These are phyloP conservation scores for Astragalus glycyphyllos DNA, from an alignment of 306 rosid species.

Conservation along the genomic window DNA sequence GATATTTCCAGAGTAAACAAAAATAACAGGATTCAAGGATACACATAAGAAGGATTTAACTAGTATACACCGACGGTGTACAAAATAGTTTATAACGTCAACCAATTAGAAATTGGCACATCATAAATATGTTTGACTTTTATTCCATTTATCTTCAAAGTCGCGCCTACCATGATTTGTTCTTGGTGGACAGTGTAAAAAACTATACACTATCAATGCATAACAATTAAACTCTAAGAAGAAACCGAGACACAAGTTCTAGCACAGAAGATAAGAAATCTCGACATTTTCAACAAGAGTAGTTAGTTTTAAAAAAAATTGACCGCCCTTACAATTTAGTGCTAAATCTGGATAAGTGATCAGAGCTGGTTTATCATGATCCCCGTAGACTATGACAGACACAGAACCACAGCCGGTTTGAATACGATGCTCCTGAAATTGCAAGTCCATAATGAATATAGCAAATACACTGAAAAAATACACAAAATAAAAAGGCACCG, in stretches of 20 bases:
- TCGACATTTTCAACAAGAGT: slow-evolving; percentile 2
- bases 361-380: slow-evolving; percentile 87
- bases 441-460: slow-evolving; percentile 34
- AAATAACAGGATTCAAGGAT: not conserved
- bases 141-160: too few species aligned
- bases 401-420: slow-evolving; percentile 86
- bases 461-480: slow-evolving; percentile 25
- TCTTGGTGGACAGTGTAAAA: too few species aligned
- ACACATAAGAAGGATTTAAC: not conserved
- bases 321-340: slow-evolving; percentile 73
- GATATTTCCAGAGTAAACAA: not conserved
- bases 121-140: too few species aligned
- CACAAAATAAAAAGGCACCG: not conserved
- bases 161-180: too few species aligned
- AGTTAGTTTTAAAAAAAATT: slow-evolving; percentile 9
- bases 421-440: slow-evolving; percentile 75
- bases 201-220: too few species aligned
- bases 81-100: too few species aligned
- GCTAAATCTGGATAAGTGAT: slow-evolving; percentile 96
- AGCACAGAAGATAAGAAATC: not conserved
- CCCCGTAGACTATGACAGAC: slow-evolving; percentile 88
- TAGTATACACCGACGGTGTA: too few species aligned
- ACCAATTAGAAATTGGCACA: too few species aligned
- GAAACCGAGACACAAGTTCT: not conserved
- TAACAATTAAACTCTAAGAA: not conserved